Evolutionary conservation across 2,329 filamentous ascomycete species (phyloP).

Genomic region (Cordyceps cicadae): DNA sequence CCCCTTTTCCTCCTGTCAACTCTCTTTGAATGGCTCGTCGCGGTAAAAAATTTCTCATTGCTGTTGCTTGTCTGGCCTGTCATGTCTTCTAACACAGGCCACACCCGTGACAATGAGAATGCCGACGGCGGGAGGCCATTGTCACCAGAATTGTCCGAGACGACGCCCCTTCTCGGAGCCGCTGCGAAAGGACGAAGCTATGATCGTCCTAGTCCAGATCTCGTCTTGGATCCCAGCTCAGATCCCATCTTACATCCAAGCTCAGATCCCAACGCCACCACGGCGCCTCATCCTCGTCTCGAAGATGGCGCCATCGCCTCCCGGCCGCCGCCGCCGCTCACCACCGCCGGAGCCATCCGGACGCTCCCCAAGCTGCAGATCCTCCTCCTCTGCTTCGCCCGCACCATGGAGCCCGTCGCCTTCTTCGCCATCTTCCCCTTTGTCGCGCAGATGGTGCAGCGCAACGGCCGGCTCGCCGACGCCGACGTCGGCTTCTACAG

Average conservation of each 20-base stretch:
- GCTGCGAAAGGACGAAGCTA: neutral
- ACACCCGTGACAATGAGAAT: neutral
- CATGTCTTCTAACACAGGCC: neutral
- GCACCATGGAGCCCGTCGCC: conserved; percentile 65
- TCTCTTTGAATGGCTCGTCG: neutral
- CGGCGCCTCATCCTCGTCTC: neutral
- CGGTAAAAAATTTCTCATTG: neutral
- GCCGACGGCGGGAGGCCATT: neutral
- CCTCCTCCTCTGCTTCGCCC: conserved; percentile 62
- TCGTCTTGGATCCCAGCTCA: too few relatives aligned
- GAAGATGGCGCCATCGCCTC: neutral
- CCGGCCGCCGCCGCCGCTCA: neutral
- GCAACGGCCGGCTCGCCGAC: conserved; percentile 52
- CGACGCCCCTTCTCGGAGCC: neutral
- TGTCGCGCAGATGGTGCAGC: conserved; percentile 67
- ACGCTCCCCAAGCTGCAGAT: conserved; percentile 55
- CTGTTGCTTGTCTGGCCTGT: neutral
- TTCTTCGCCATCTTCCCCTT: conserved; percentile 80
- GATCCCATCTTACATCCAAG: too few relatives aligned
- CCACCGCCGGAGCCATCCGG: conserved; percentile 23
- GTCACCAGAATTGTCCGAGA: neutral
- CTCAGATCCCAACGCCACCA: neutral
- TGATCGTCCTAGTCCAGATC: neutral
- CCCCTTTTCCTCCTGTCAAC: too few relatives aligned
- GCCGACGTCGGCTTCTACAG: conserved; percentile 70